Evolutionary conservation across 441 rosid genomes (phyloP), one percentile per base, ranked within the genome.

Genomic region (Eutrema salsugineum): DNA sequence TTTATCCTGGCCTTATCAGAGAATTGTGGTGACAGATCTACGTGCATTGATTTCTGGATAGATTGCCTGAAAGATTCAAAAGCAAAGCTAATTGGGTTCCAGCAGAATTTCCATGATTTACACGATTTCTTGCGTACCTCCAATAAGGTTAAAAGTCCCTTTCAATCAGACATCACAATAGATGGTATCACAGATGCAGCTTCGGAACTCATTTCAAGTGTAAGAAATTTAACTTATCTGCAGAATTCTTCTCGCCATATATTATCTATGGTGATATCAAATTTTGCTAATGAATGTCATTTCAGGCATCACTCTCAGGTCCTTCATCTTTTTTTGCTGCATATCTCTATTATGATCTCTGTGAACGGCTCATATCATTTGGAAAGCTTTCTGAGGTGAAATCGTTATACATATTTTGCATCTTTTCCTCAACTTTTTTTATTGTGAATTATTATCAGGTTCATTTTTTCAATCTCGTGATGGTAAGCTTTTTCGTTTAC

Each of bases 381-480:
- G 99, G 97, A 58, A 82, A 57, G 44, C 69, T 87, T 62, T 76
- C 86, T 51, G 97, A 93, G 99, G 99, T 96, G 84, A 85, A 17
- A 6, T 20, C 55, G 63, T 63, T 10, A 10, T 73, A 57, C 58
- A 55, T 44, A 33, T 66, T 58, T 78, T 62, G 14, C 72, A 71
- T 81, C 19, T 30, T 27, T 33, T 39, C 38, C 32, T 28, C 38
- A 30, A 56, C 1, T 2, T 0, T 14, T 43, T 24, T 51, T 54
- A 39, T 27, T 39, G 65, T 68, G 32, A 56, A 20, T 38, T 39
- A 20, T 57, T 76, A 8, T 63, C 49, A 16, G n/a, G 19, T 76
- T 64, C 36, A 47, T 70, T 70, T 48, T 56, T 63, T 51, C 48
- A 70, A 24, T 58, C 50, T 77, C 50, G 60, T 51, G 40, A 46